Conservation (phyloP, 2,329 filamentous ascomycete genomes). For the Graphium sp. region DNA sequence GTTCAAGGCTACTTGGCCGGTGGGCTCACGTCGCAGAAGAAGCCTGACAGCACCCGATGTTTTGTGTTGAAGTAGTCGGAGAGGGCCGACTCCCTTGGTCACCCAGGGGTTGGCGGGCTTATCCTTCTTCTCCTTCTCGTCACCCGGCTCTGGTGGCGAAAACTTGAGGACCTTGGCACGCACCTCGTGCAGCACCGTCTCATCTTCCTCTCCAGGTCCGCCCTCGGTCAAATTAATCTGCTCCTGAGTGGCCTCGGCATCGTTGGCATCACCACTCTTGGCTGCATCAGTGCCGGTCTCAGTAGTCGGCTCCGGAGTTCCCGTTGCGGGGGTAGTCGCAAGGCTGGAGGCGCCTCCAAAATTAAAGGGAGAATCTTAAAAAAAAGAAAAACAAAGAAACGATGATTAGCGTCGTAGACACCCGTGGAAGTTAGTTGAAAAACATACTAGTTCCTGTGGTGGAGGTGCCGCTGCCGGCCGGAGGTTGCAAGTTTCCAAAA, state of each 20-base stretch:
- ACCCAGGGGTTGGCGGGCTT: conserved; percentile 46
- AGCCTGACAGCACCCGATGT: conserved; percentile 49
- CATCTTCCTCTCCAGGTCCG: conserved; percentile 54
- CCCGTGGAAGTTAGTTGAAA: too few relatives aligned
- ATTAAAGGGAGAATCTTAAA: conserved; percentile 35
- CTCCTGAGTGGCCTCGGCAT: conserved; percentile 39
- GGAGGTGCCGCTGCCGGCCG: conserved; percentile 22
- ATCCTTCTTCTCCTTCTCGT: conserved; percentile 21
- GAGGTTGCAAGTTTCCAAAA: conserved; percentile 22
- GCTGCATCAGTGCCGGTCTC: conserved; percentile 1
- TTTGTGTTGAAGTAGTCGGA: conserved; percentile 61
- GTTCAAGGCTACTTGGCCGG: conserved; percentile 60
- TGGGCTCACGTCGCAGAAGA: conserved; percentile 57
- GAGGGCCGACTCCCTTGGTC: conserved; percentile 51
- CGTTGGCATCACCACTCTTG: conserved; percentile 23
- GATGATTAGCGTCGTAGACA: too few relatives aligned
- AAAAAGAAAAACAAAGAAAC: too few relatives aligned
- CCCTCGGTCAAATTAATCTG: conserved; percentile 54
- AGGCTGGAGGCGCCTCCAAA: conserved; percentile 43
- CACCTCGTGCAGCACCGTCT: conserved; percentile 52
- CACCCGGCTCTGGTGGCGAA: conserved; percentile 26
- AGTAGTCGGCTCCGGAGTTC: conserved; percentile 34
- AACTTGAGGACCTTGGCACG: conserved; percentile 54
- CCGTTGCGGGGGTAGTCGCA: conserved; percentile 40
- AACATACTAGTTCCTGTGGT: conserved; percentile 29